Percentiles rank a stretch among this genome's conserved stretches.
These are phyloP conservation scores for Phytophthora podocarpi DNA, from an alignment of 352 stramenopile species.

Conservation along the genomic window DNA sequence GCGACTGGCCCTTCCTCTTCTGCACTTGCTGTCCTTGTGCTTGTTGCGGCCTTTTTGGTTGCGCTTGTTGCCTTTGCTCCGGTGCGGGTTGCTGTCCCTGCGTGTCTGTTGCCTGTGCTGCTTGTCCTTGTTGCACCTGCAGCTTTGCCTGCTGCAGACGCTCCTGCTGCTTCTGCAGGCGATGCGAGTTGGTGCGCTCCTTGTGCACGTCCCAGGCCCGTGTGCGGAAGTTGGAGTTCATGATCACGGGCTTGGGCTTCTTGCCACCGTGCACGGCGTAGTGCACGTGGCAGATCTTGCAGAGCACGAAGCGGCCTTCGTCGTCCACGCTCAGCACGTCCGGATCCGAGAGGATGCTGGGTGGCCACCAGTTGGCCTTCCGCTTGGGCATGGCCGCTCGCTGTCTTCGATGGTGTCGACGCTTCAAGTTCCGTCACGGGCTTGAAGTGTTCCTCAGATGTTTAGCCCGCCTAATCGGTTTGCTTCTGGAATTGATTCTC, in stretches of 20 bases:
- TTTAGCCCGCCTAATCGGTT: not conserved
- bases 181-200: slow-evolving; percentile 80
- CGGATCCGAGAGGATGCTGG: slow-evolving; percentile 66
- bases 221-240: slow-evolving; percentile 85
- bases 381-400: slow-evolving; percentile 63
- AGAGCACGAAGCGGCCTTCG: slow-evolving; percentile 78
- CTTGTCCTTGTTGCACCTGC: slow-evolving; percentile 15
- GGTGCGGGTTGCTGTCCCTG: slow-evolving; percentile 1
- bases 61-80: not conserved
- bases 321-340: slow-evolving; percentile 84
- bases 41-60: slow-evolving; percentile 1
- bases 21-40: not conserved
- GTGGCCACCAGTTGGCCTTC: slow-evolving; percentile 78
- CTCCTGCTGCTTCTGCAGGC: slow-evolving; percentile 68
- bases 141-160: slow-evolving; percentile 32
- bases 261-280: slow-evolving; percentile 83
- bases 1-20: not conserved
- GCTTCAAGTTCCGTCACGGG: slow-evolving; percentile 13
- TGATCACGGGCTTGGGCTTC: slow-evolving; percentile 81
- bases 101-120: slow-evolving; percentile 1
- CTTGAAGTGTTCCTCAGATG: slow-evolving; percentile 3
- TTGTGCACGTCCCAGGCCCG: slow-evolving; percentile 85
- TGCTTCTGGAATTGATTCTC: too few relatives aligned
- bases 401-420: too few relatives aligned
- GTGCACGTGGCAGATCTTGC: slow-evolving; percentile 84